Base-by-base conservation (phyloP, 1,139 yeast genomes). In the Magnusiomyces paraingens region DNA sequence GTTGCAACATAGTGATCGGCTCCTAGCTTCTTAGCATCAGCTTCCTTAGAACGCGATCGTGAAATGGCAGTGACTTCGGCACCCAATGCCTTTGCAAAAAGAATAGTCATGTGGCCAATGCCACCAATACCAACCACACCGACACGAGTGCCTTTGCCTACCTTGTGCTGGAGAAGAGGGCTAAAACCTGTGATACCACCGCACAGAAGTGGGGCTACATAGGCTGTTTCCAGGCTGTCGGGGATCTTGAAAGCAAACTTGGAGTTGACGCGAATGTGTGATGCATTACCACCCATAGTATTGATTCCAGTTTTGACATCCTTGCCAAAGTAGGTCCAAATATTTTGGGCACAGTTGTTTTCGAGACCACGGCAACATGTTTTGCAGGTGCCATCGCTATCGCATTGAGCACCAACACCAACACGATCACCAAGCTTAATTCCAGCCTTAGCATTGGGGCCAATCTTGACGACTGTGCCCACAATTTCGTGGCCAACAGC, bases 141-240 rank as follows among this genome's bases (percentile, higher is more conserved):
- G 47, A 80, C 81, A 50, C 69, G 72, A 52, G 68, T 68, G 49
- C 77, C 76, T 54, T 78, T 78, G 54, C 74, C 71, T 50, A 78
- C 68, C 53, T 80, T 83, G 55, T 76, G 76, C 55, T 77, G 76
- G 57, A 61, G 69, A 57, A 83, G 66, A 45, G 88, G 88, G 4
- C 82, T 73, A 68, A 71, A 82, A 1, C 78, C 81, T 20, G 88
- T 83, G 61, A 81, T 71, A 55, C 88, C 88, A 45, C 83, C 87
- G 71, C 88, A 83, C 72, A 83, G 70, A 64, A 83, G 73, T 26
- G 87, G 86, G 17, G 85, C 86, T 41, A 82, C 86, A 66, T 46
- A 21, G 52, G 70, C 73, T 26, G 76, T 67, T 20, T 71, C 68
- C 57, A 81, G 64, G 21, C 56, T 66, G n/a, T 81, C 83, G 21